Conservation (phyloP, 1,284 basidiomycete species). For the Xerocomus amazonicus region DNA sequence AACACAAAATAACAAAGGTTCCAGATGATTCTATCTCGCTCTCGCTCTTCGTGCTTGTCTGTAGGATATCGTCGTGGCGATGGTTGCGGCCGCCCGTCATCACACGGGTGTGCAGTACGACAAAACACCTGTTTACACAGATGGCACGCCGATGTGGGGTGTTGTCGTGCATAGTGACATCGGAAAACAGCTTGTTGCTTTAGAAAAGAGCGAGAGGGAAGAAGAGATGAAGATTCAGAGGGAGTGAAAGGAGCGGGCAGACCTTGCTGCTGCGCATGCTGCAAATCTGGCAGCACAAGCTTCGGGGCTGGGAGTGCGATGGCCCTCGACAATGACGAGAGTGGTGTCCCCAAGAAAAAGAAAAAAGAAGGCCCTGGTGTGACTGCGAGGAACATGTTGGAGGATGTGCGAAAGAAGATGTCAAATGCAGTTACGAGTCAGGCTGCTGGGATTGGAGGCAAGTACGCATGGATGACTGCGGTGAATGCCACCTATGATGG, state of each 20-base stretch:
- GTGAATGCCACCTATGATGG: conserved; percentile 45
- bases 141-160: conserved; percentile 73
- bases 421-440: conserved; percentile 85
- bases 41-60: conserved; percentile 74
- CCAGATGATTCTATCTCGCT: conserved; percentile 77
- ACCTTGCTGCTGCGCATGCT: conserved; percentile 62
- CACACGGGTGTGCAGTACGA: conserved; percentile 69
- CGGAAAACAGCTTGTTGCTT: conserved; percentile 65
- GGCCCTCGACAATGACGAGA: conserved; percentile 36
- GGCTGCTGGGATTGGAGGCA: conserved; percentile 74
- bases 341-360: conserved; percentile 65
- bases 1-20: conserved; percentile 61
- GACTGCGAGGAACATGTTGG: conserved; percentile 81
- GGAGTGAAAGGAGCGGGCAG: conserved; percentile 70
- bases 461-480: conserved; percentile 84
- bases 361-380: conserved; percentile 82
- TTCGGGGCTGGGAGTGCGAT: conserved; percentile 31
- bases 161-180: conserved; percentile 70
- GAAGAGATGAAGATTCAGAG: conserved; percentile 71
- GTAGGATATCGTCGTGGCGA: conserved; percentile 64
- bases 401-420: conserved; percentile 85
- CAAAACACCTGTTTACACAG: conserved; percentile 59
- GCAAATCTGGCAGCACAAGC: conserved; percentile 58
- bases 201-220: conserved; percentile 76
- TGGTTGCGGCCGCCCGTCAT: conserved; percentile 71